A percentile compares a stretch with the other conserved stretches of the same genome.
Conservation (phyloP, 441 rosid species). For the Aquilaria agallochum region DNA sequence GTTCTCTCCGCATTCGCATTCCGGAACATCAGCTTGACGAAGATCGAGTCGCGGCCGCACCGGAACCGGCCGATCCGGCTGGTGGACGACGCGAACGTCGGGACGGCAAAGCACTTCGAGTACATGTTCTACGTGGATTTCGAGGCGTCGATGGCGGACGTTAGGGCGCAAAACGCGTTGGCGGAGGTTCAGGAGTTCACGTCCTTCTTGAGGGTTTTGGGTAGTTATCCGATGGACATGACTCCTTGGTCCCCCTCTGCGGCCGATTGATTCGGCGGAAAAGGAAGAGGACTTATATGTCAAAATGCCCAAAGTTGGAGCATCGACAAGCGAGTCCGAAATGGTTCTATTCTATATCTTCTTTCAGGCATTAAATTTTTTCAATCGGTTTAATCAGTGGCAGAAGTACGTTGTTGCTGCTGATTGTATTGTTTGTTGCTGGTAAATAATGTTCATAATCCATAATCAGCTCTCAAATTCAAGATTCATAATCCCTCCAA, state of each 20-base stretch:
- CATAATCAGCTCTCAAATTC: too few relatives aligned
- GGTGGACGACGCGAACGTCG: slow-evolving; percentile 53
- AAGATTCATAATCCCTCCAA: too few relatives aligned
- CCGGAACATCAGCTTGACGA: slow-evolving; percentile 53
- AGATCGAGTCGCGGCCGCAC: slow-evolving; percentile 68
- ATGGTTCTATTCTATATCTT: too few relatives aligned
- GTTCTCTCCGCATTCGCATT: slow-evolving; percentile 63
- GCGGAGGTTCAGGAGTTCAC: slow-evolving; percentile 75
- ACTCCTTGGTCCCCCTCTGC: slow-evolving; percentile 53
- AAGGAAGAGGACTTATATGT: too few relatives aligned
- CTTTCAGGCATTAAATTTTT: too few relatives aligned
- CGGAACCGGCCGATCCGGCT: slow-evolving; percentile 60
- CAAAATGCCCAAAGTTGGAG: too few relatives aligned
- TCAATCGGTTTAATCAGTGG: too few relatives aligned
- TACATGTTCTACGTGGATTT: slow-evolving; percentile 66
- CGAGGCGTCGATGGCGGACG: slow-evolving; percentile 71
- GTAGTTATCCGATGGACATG: slow-evolving; percentile 77
- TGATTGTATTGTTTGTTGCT: too few relatives aligned
- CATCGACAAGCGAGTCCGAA: too few relatives aligned
- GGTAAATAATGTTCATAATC: too few relatives aligned
- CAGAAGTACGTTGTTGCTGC: too few relatives aligned
- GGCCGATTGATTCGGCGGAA: not conserved
- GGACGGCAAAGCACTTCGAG: slow-evolving; percentile 69
- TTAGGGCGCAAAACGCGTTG: slow-evolving; percentile 59
- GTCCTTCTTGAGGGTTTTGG: slow-evolving; percentile 59